Base-by-base conservation (phyloP, 352 stramenopile species). In the Pythium brassicae region DNA sequence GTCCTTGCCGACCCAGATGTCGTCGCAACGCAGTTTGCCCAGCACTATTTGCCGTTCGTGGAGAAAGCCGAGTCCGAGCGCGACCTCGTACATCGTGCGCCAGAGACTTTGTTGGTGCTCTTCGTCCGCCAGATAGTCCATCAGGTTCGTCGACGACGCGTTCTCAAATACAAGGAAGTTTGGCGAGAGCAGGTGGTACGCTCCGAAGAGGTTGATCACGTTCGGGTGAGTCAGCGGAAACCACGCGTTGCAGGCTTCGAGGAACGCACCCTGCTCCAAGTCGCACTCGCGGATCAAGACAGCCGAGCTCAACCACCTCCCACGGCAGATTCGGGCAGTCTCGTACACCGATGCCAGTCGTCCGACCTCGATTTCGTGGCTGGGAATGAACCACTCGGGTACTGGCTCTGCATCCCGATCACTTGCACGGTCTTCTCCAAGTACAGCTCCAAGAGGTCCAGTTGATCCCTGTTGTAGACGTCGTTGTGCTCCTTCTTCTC, bases 201-300 rank as follows among this genome's bases (percentile, higher is more conserved):
- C 63, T 2, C 64, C 69, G 26, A 66, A 66, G 69, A 98, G 82
- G 25, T 77, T 65, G 0, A 98, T 76, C 44, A 98, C 69, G 62
- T 95, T 93, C 11, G 72, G 72, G 62, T 98, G 92, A 2, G 71
- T 62, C 0, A 97, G 61, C 20, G 79, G 81, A 54, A 94, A 93
- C 89, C 97, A 97, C 5, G 37, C 17, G 17, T 94, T 76, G 10
- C 51, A 96, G 92, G 49, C 96, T 86, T 67, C 4, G 20, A 57
- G 27, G 53, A 76, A n/a, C 22, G 54, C 42, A 55, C 59, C 17
- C 51, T 26, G 4, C 44, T 49, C 2, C 55, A 64, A 9, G 50
- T 37, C 17, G 44, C 42, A 5, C 12, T 44, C 15, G 25, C n/a
- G 3, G 8, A 59, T 14, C 25, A 51, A 17, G 35, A 59, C 27